These are phyloP conservation scores for Dacryopinax primogenitus DNA, from an alignment of 768 basidiomycete species.

Conservation along the genomic window DNA sequence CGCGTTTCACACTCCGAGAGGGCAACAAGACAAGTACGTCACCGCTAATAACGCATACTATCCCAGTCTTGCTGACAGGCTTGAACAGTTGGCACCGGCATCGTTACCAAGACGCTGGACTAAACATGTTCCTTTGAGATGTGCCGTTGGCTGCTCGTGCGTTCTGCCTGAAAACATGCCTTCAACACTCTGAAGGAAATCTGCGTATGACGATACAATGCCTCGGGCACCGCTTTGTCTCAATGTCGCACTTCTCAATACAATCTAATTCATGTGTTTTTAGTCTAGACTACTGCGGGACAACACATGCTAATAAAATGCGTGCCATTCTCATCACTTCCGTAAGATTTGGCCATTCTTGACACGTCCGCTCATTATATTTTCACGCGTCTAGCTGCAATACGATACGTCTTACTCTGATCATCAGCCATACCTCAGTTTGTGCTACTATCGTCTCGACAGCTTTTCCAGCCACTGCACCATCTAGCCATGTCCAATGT, in stretches of 20 bases:
- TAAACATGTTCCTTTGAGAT: slow-evolving; percentile 8
- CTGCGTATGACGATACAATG: not conserved
- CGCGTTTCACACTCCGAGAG: slow-evolving; percentile 87
- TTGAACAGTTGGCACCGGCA: slow-evolving; percentile 79
- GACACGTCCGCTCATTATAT: too few relatives aligned
- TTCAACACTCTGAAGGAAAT: not conserved
- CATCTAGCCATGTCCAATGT: too few relatives aligned
- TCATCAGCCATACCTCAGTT: too few relatives aligned
- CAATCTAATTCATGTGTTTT: not conserved
- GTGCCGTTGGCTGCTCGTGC: not conserved
- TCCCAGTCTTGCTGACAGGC: slow-evolving; percentile 12
- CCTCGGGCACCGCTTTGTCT: not conserved
- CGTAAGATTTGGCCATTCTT: too few relatives aligned
- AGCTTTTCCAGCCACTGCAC: too few relatives aligned
- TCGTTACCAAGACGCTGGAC: slow-evolving; percentile 70
- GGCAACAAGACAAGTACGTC: slow-evolving; percentile 79
- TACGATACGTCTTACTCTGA: too few relatives aligned
- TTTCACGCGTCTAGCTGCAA: too few relatives aligned
- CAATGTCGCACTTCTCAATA: slow-evolving; percentile 5
- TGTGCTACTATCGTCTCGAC: too few relatives aligned
- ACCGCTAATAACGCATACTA: slow-evolving; percentile 13
- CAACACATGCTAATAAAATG: slow-evolving; percentile 7
- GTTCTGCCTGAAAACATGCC: not conserved
- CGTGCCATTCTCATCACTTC: too few relatives aligned
- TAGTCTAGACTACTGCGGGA: not conserved